Conservation (phyloP, 2,329 filamentous ascomycete species). For the Stemphylium lycopersici region DNA sequence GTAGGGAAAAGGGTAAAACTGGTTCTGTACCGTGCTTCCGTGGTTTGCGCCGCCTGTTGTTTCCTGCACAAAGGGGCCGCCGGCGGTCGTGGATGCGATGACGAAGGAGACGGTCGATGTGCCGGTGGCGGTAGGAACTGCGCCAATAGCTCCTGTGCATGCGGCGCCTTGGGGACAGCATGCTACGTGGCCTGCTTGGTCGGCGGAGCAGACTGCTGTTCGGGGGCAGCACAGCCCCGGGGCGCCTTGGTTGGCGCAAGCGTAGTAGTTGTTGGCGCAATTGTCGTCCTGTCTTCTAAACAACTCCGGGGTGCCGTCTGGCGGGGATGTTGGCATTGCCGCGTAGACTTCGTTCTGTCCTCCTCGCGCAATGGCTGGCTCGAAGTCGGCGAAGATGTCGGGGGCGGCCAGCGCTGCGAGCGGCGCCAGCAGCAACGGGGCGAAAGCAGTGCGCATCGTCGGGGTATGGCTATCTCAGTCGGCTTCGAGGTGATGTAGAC, state of each 20-base stretch:
- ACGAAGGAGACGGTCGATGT: slow-evolving; percentile 28
- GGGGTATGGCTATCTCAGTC: slow-evolving; percentile 1
- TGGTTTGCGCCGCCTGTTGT: slow-evolving; percentile 24
- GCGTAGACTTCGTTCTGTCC: slow-evolving; percentile 30
- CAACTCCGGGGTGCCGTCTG: slow-evolving; percentile 32
- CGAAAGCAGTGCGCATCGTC: slow-evolving; percentile 39
- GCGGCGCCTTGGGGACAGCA: slow-evolving; percentile 65
- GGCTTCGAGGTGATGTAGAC: slow-evolving; percentile 5
- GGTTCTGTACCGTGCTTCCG: slow-evolving; percentile 54
- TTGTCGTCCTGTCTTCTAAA: slow-evolving; percentile 46
- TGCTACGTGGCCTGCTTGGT: slow-evolving; percentile 63
- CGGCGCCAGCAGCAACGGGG: slow-evolving; percentile 36
- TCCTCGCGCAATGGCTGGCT: slow-evolving; percentile 32
- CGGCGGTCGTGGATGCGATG: slow-evolving; percentile 25
- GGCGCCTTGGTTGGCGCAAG: slow-evolving; percentile 60
- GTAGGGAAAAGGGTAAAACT: slow-evolving; percentile 59
- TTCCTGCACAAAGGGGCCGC: slow-evolving; percentile 30
- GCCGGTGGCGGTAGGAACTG: slow-evolving; percentile 15
- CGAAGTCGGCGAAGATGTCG: slow-evolving; percentile 39
- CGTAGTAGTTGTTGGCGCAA: slow-evolving; percentile 60
- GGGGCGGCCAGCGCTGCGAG: slow-evolving; percentile 38
- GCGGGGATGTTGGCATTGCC: slow-evolving; percentile 27
- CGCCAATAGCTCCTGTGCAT: slow-evolving; percentile 58
- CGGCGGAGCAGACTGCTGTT: slow-evolving; percentile 61
- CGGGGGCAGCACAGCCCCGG: slow-evolving; percentile 62